Percentiles rank a stretch among this genome's conserved stretches.
phyloP scores from a whole-genome alignment of 2,329 filamentous ascomycete species.

The Truncatella angustata region DNA sequence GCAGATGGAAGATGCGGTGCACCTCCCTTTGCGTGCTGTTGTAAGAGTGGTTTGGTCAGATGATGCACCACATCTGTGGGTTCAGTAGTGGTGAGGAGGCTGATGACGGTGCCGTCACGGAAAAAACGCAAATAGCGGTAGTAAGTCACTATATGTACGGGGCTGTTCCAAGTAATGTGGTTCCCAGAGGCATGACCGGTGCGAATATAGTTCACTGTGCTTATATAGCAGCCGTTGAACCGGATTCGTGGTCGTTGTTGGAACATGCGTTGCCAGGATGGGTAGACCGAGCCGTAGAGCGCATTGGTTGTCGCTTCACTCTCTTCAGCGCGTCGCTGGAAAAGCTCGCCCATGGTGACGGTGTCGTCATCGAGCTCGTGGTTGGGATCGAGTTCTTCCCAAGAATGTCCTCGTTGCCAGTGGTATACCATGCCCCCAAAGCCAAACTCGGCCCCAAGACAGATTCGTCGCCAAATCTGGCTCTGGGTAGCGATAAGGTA shows the following conservation, averaged over 20 bases:
- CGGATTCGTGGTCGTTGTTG: slow-evolving; percentile 79
- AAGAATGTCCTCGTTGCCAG: slow-evolving; percentile 61
- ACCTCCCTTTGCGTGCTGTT: slow-evolving; percentile 35
- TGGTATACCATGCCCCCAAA: slow-evolving; percentile 82
- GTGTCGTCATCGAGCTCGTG: slow-evolving; percentile 24
- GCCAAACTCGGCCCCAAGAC: slow-evolving; percentile 68
- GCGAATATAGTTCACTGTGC: slow-evolving; percentile 91
- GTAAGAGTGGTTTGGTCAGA: slow-evolving; percentile 69
- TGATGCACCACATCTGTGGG: slow-evolving; percentile 86
- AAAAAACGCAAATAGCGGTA: slow-evolving; percentile 96
- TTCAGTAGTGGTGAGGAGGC: slow-evolving; percentile 76
- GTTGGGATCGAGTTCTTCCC: slow-evolving; percentile 48
- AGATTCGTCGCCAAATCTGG: slow-evolving; percentile 78
- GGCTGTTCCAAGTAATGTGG: slow-evolving; percentile 72
- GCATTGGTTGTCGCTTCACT: slow-evolving; percentile 35
- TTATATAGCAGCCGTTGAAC: slow-evolving; percentile 96
- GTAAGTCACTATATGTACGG: slow-evolving; percentile 95
- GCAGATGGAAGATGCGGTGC: slow-evolving; percentile 41
- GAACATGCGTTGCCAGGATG: slow-evolving; percentile 68
- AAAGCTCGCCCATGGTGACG: slow-evolving; percentile 36
- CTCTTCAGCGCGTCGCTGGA: slow-evolving; percentile 29
- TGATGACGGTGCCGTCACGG: slow-evolving; percentile 81
- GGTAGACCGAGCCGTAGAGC: slow-evolving; percentile 43
- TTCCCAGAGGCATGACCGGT: slow-evolving; percentile 71
- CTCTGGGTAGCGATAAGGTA: slow-evolving; percentile 84